Evolutionary conservation across 1,139 yeast genomes (phyloP).

Genomic region (Williopsis jadinii): DNA sequence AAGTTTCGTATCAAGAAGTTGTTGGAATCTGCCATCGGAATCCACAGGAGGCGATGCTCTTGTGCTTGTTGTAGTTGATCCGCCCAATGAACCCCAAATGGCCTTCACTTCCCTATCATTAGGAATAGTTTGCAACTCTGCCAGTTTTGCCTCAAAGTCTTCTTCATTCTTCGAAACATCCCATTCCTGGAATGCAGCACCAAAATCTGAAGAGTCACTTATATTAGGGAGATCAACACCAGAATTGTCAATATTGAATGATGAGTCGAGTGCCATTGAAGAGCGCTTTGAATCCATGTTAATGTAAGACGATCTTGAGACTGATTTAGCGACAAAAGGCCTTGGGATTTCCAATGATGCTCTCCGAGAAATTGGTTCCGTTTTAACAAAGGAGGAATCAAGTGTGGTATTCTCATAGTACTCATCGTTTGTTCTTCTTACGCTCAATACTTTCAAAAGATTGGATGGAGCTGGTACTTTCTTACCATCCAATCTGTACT

Average conservation of each 20-base stretch:
- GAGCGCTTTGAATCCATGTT: conserved; percentile 15
- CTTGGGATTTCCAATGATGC: conserved; percentile 6
- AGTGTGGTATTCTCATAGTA: conserved; percentile 3
- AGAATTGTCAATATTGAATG: conserved; percentile 5
- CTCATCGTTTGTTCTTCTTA: conserved; percentile 8
- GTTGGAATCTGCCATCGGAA: background rate
- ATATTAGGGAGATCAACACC: conserved; percentile 17
- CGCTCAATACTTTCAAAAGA: conserved; percentile 15
- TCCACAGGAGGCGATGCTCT: background rate
- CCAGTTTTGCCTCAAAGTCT: background rate
- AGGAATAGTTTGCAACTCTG: background rate
- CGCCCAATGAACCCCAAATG: conserved; percentile 18
- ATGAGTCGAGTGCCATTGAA: conserved; percentile 4
- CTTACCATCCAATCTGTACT: conserved; percentile 14
- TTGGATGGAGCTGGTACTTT: conserved; percentile 16
- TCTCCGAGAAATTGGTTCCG: conserved; percentile 5
- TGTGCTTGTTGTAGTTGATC: background rate
- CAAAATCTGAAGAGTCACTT: conserved; percentile 21
- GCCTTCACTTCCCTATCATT: conserved; percentile 8
- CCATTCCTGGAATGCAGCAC: conserved; percentile 21
- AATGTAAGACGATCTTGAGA: conserved; percentile 17
- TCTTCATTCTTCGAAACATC: conserved; percentile 4
- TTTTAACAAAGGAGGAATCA: conserved; percentile 3
- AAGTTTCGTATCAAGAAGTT: conserved; percentile 1
- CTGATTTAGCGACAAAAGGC: conserved; percentile 18